phyloP scores from a whole-genome alignment of 208 protist species.

The Leishmania aethiopica region DNA sequence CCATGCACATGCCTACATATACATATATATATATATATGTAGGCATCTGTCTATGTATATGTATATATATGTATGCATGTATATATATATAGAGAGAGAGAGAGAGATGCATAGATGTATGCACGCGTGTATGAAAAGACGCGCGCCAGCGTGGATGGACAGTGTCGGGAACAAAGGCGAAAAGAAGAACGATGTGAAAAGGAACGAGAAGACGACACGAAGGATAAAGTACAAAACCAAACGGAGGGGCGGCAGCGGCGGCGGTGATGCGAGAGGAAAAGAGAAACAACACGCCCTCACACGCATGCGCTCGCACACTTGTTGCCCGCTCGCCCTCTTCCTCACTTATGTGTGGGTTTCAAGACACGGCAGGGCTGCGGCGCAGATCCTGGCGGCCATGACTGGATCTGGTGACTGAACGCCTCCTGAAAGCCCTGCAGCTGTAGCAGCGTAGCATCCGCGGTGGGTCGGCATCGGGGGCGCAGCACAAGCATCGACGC shows the following conservation, averaged over 20 bases:
- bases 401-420: background rate
- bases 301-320: background rate
- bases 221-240: background rate
- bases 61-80: too few species aligned
- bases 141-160: background rate
- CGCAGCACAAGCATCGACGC: background rate
- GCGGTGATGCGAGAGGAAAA: background rate
- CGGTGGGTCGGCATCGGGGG: background rate
- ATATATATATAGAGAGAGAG: background rate
- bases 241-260: background rate
- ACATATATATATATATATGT: background rate
- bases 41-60: background rate
- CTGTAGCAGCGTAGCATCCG: background rate
- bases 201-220: background rate
- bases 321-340: background rate
- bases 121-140: background rate
- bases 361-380: background rate
- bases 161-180: background rate
- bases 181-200: background rate
- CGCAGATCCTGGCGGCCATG: background rate
- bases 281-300: background rate
- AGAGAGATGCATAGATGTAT: background rate
- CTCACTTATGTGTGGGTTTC: background rate
- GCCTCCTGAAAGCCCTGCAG: background rate
- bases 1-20: background rate